Evolutionary conservation across 345 rosid species (phyloP).

Genomic region (Psidium guajava): DNA sequence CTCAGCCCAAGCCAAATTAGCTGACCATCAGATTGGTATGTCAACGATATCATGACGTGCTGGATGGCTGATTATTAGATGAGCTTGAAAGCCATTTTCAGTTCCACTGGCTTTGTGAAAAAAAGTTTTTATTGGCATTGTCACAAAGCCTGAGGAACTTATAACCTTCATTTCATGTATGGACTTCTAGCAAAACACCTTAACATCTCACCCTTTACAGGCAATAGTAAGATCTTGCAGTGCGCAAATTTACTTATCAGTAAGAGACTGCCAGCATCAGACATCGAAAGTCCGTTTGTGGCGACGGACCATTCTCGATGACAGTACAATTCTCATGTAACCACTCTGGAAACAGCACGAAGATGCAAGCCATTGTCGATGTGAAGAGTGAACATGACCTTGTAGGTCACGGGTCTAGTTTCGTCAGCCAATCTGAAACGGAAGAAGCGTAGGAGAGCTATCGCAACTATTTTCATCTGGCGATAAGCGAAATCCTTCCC

Average conservation of each 20-base stretch:
- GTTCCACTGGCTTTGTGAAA: neutral
- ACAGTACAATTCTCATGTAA: neutral
- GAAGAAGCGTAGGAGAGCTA: constrained; percentile 48
- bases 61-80: neutral
- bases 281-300: neutral
- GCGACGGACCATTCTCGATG: neutral
- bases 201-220: neutral
- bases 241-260: neutral
- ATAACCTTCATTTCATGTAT: neutral
- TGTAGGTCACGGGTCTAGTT: constrained; percentile 21
- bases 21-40: neutral
- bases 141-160: neutral
- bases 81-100: neutral
- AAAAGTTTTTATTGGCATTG: neutral
- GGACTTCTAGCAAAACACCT: neutral
- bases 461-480: constrained; percentile 66
- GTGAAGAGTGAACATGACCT: constrained; percentile 63
- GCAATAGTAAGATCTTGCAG: neutral
- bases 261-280: neutral
- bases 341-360: constrained; percentile 22
- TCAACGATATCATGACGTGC: neutral
- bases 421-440: constrained; percentile 47
- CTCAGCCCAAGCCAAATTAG: neutral
- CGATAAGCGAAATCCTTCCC: constrained; percentile 73
- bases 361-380: constrained; percentile 42